Base-by-base conservation (phyloP, 768 basidiomycete species). In the Tricholoma flavovirens region DNA sequence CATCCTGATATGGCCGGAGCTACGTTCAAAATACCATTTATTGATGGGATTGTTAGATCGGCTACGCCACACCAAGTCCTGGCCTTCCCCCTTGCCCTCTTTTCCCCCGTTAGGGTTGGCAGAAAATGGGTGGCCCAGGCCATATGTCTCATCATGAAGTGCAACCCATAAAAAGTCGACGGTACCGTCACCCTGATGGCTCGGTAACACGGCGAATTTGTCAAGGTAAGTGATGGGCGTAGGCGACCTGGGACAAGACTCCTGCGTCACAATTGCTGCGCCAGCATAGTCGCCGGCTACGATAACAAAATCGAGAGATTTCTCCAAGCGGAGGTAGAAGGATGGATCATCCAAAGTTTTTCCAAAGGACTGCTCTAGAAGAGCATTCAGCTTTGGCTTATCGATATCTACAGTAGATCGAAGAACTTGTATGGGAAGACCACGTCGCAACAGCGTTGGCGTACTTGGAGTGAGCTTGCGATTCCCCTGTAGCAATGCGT, bases 151-250 rank as follows among this genome's bases (percentile, higher is more conserved):
- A 70, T 99, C 97, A 62, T 98, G 93, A 50, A 99, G 75, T 14
- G 95, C 95, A 42, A 98, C 96, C 97, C 97, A 99, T 35, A 99
- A 76, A 75, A 99, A 99, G 74, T 99, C 97, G 56, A 98, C 97
- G 0, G 97, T 98, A 15, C 97, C 97, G 65, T 98, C 96, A 19
- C 97, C 97, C 71, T 99, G 97, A 66, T 98, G 86, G 57, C 79
- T 86, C 2, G 97, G 97, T 36, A 95, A 78, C 38, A 99, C 94
- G 14, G 95, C 96, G 69, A 99, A 99, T 73, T 99, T 99, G 79
- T 99, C 97, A 49, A 99, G 83, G 72, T 99, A 99, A 14, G 90
- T 86, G 58, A 96, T 84, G 5, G 87, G 81, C 1, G 59, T 51
- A 7, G 71, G 56, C 19, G 71, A 67, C 33, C 62, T 71, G n/a